phyloP scores from a whole-genome alignment of 2,329 filamentous ascomycete genomes.

The Phialophora chinensis region DNA sequence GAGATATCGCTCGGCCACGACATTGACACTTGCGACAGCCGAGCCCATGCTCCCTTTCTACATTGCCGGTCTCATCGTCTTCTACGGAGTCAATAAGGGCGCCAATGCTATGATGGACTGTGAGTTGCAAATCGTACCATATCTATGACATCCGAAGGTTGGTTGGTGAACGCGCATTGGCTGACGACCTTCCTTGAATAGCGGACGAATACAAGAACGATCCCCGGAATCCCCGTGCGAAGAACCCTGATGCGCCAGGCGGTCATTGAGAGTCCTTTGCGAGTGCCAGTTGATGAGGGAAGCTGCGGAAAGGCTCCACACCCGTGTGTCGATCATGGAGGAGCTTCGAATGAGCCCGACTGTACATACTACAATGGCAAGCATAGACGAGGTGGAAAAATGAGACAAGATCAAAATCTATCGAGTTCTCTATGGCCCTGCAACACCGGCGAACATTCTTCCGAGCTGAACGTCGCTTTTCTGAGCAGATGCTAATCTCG shows the following conservation, averaged over 20 bases:
- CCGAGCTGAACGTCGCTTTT: background rate
- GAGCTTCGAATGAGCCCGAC: constrained; percentile 18
- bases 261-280: constrained; percentile 16
- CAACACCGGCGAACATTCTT: background rate
- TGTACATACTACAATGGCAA: constrained; percentile 34
- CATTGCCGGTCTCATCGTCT: constrained; percentile 85
- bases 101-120: constrained; percentile 78
- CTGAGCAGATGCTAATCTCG: background rate
- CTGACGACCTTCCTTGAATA: constrained; percentile 50
- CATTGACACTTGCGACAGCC: constrained; percentile 61
- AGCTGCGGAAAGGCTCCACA: background rate
- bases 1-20: background rate
- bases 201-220: constrained; percentile 97
- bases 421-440: background rate
- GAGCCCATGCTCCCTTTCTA: constrained; percentile 93
- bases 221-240: constrained; percentile 72
- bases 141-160: background rate
- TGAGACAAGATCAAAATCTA: constrained; percentile 18
- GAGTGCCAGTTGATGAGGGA: background rate
- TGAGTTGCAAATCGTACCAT: constrained; percentile 57
- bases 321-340: background rate
- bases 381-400: constrained; percentile 31
- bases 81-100: constrained; percentile 88
- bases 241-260: constrained; percentile 37
- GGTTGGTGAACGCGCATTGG: constrained; percentile 12